Evolutionary conservation across 176 grass and related monocot species (phyloP), one percentile per base, ranked within the genome.

Genomic region (Neostapfia colusana): DNA sequence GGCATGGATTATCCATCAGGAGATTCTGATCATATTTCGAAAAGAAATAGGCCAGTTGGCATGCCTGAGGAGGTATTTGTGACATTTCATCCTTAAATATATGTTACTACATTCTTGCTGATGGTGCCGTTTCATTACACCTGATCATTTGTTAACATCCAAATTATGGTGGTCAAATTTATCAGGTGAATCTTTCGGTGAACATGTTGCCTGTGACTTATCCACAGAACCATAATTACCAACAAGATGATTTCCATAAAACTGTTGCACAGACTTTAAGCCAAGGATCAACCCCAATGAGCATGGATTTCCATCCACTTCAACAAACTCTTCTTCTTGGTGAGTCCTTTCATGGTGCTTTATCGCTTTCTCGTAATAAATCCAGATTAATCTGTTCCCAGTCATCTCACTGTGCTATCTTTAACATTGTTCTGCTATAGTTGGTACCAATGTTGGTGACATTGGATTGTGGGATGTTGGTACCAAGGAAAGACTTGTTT

Each of bases 401-500:
- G n/a, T n/a, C 82, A 60, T 76, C 77, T 81, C 20, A 71, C 28
- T 14, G 12, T 79, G 44, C 55, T 64, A 28, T 80, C 38, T 63
- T 84, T 84, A 49, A 70, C 13, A 48, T 84, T 67, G 18, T 41
- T 49, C 15, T 65, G 1, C 58, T 87, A 49, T 83, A 99, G 96
- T 99, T 88, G 96, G 96, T 77, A 99, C 96, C 49, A 95, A 92
- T 86, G 85, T 99, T 79, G 96, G 96, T 75, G 96, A 99, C 54
- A 90, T 99, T 78, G 96, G 85, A 83, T 82, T 99, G 60, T 99
- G 96, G 96, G 96, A 99, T 89, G 96, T 99, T 70, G 96, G 92
- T 75, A 90, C 83, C 34, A 95, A 91, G 73, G 96, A 99, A 21
- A 90, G 81, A 82, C 85, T 95, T 49, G 62, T 81, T 78, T 65